Percentiles rank a stretch among this genome's conserved stretches.
phyloP scores from a whole-genome alignment of 1,284 basidiomycete genomes.

The Apiotrichum siamense region DNA sequence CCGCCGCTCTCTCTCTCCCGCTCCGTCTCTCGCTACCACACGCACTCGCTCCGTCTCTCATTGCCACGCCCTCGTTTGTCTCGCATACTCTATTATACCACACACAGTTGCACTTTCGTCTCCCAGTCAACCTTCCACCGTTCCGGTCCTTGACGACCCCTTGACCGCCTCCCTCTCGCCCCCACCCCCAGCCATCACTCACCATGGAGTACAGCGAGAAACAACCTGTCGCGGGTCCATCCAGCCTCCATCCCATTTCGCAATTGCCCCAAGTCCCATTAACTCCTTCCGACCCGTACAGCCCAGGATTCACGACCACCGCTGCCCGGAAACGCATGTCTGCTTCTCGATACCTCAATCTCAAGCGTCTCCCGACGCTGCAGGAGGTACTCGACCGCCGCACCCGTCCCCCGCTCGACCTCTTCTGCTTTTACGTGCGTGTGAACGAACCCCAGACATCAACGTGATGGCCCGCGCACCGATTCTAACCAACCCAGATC shows the following conservation, averaged over 20 bases:
- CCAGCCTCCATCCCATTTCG: neutral
- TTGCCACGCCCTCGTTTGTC: neutral
- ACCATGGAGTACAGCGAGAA: conserved; percentile 2
- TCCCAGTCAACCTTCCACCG: too few species aligned
- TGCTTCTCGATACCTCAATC: conserved; percentile 39
- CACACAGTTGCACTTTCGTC: neutral
- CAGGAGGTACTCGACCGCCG: conserved; percentile 77
- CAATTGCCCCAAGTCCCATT: neutral
- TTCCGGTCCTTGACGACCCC: neutral
- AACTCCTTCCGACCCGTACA: neutral
- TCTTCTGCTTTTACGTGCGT: conserved; percentile 96
- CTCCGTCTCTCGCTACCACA: too few species aligned
- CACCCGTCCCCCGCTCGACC: conserved; percentile 88
- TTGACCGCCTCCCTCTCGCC: neutral
- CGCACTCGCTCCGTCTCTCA: too few species aligned
- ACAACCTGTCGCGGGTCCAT: neutral
- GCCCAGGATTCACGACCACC: neutral
- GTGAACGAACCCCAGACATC: too few species aligned
- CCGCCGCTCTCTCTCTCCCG: too few species aligned
- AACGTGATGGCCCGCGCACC: neutral
- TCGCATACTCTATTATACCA: neutral
- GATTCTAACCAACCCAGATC: conserved; percentile 32
- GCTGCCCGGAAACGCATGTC: conserved; percentile 22
- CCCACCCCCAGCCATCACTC: neutral
- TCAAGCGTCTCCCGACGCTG: conserved; percentile 52